A percentile compares a stretch with the other conserved stretches of the same genome.
These are phyloP conservation scores for Podaxis sp. DNA, from an alignment of 768 basidiomycete species.

Conservation along the genomic window DNA sequence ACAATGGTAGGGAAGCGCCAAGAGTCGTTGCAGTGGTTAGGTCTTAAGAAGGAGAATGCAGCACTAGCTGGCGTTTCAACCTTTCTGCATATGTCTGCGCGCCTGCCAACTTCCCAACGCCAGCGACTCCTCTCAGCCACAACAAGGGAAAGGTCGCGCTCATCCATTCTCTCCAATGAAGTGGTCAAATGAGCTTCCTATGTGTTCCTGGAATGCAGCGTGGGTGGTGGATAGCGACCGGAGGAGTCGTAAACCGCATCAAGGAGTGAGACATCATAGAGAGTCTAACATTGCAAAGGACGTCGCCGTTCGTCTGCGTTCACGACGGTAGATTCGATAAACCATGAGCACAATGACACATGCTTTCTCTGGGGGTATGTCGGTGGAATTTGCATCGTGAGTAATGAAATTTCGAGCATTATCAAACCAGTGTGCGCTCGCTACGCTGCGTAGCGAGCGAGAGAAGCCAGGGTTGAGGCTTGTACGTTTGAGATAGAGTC, in stretches of 20 bases:
- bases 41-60: slow-evolving; percentile 34
- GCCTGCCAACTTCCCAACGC: slow-evolving; percentile 27
- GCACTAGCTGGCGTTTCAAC: slow-evolving; percentile 23
- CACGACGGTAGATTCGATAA: too few relatives aligned
- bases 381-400: too few relatives aligned
- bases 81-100: slow-evolving; percentile 24
- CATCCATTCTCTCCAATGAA: background rate
- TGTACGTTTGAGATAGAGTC: too few relatives aligned
- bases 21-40: slow-evolving; percentile 23
- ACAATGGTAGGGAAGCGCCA: slow-evolving; percentile 28
- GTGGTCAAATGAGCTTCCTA: background rate
- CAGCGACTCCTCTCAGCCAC: slow-evolving; percentile 25
- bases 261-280: background rate
- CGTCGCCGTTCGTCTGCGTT: too few relatives aligned
- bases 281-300: too few relatives aligned
- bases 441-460: too few relatives aligned
- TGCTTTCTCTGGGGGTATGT: too few relatives aligned
- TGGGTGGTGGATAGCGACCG: background rate
- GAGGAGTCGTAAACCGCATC: background rate
- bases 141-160: background rate
- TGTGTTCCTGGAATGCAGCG: background rate
- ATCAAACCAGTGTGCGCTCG: too few relatives aligned
- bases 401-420: too few relatives aligned
- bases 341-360: too few relatives aligned
- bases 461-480: too few relatives aligned